Conservation (phyloP, 257 asterid species). For the Salvia rosmarinus region DNA sequence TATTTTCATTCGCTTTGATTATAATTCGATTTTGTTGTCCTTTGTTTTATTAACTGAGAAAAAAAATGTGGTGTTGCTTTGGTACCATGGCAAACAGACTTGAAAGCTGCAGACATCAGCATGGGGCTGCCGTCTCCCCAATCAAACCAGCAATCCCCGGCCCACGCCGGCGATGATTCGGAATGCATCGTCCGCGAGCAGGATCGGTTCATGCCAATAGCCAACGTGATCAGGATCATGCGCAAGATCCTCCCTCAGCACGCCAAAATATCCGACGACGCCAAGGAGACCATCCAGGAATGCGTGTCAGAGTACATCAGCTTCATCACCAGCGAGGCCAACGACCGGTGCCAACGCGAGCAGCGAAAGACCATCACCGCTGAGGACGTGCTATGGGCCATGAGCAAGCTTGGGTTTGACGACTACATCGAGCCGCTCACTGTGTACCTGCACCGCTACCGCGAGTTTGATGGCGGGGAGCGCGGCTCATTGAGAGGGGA, state of each 20-base stretch:
- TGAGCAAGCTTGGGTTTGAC: constrained; percentile 91
- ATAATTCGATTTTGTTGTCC: too few species aligned
- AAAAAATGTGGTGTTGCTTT: neutral
- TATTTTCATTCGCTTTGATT: too few species aligned
- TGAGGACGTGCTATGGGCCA: constrained; percentile 92
- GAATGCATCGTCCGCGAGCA: constrained; percentile 91
- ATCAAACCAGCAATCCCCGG: constrained; percentile 31
- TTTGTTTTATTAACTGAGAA: neutral
- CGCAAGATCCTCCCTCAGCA: constrained; percentile 82
- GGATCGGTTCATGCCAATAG: constrained; percentile 97
- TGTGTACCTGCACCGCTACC: constrained; percentile 72
- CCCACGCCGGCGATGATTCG: constrained; percentile 32
- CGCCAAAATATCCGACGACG: constrained; percentile 91
- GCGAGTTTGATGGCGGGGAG: constrained; percentile 76
- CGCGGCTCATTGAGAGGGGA: constrained; percentile 66
- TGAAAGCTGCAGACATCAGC: constrained; percentile 48
- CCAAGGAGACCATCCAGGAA: constrained; percentile 93
- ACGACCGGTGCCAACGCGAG: constrained; percentile 90
- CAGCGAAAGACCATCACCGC: constrained; percentile 96
- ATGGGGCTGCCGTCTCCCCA: constrained; percentile 55
- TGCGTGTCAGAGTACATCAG: constrained; percentile 94
- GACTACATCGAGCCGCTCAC: constrained; percentile 93
- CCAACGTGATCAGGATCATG: constrained; percentile 91
- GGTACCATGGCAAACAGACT: constrained; percentile 37
- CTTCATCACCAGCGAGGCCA: constrained; percentile 94